A percentile compares a stretch with the other conserved stretches of the same genome.
Conservation (phyloP, 2,329 filamentous ascomycete species). For the Septoria petroselini region DNA sequence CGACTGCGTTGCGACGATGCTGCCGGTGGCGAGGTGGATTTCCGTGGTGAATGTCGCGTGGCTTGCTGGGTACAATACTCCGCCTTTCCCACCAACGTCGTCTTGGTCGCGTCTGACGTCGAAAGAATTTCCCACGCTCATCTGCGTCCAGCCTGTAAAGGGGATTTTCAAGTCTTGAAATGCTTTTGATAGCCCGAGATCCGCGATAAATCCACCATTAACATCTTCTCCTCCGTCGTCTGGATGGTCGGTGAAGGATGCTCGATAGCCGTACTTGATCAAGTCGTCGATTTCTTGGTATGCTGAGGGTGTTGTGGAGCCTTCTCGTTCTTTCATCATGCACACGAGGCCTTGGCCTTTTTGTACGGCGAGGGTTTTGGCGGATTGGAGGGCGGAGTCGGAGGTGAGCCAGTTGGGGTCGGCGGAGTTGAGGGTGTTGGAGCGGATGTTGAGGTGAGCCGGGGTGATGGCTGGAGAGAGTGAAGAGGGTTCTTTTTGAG, state of each 20-base stretch:
- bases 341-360: constrained; percentile 5
- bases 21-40: background rate
- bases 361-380: constrained; percentile 3
- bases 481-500: too few relatives aligned
- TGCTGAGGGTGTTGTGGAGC: background rate
- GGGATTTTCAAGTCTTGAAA: constrained; percentile 5
- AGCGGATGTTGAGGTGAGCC: too few relatives aligned
- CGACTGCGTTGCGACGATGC: constrained; percentile 3
- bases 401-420: constrained; percentile 2
- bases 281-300: constrained; percentile 6
- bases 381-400: background rate
- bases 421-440: constrained; percentile 1
- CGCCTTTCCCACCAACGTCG: background rate
- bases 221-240: too few relatives aligned
- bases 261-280: constrained; percentile 2
- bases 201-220: background rate
- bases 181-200: background rate
- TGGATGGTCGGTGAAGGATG: constrained; percentile 2
- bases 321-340: background rate
- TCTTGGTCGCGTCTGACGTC: too few relatives aligned
- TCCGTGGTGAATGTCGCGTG: constrained; percentile 1
- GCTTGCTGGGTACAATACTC: background rate
- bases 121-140: background rate
- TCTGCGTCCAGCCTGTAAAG: background rate
- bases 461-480: too few relatives aligned